These are phyloP conservation scores for Mycena capillaripes DNA, from an alignment of 768 basidiomycete species.

Conservation along the genomic window DNA sequence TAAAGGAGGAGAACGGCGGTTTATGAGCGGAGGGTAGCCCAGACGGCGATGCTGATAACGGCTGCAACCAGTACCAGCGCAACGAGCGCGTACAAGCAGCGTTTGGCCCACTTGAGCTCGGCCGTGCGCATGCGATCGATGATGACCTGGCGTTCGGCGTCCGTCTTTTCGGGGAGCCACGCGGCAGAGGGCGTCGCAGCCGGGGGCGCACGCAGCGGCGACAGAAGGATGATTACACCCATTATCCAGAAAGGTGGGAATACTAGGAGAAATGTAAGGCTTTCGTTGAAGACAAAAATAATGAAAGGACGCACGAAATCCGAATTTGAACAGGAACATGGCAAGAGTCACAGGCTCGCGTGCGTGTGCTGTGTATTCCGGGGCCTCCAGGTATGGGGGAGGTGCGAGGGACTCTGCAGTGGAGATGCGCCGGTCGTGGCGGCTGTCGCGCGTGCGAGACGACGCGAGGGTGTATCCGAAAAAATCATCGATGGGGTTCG, in stretches of 20 bases:
- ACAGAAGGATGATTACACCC: constrained; percentile 68
- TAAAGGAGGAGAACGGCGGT: not conserved
- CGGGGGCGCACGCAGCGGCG: constrained; percentile 62
- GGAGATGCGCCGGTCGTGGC: constrained; percentile 54
- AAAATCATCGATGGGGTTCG: constrained; percentile 48
- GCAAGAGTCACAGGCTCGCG: constrained; percentile 69
- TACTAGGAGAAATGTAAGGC: constrained; percentile 51
- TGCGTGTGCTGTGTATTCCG: constrained; percentile 49
- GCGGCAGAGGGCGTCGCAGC: constrained; percentile 47
- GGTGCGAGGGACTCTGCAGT: constrained; percentile 43
- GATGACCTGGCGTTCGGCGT: constrained; percentile 61
- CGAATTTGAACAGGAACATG: constrained; percentile 73
- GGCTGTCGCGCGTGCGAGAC: constrained; percentile 54
- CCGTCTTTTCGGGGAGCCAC: constrained; percentile 72
- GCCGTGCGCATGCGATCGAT: constrained; percentile 60
- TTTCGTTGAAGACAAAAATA: not conserved
- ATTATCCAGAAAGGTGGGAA: constrained; percentile 76
- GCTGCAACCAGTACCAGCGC: constrained; percentile 56
- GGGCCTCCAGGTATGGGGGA: constrained; percentile 63
- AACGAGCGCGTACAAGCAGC: constrained; percentile 68
- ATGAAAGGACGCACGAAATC: constrained; percentile 63
- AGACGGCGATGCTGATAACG: constrained; percentile 48
- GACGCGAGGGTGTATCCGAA: constrained; percentile 55
- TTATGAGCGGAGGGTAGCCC: constrained; percentile 46
- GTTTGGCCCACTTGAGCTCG: constrained; percentile 70